Evolutionary conservation across 345 rosid species (phyloP), one percentile per base, ranked within the genome.

Genomic region (Iberis pinnata): DNA sequence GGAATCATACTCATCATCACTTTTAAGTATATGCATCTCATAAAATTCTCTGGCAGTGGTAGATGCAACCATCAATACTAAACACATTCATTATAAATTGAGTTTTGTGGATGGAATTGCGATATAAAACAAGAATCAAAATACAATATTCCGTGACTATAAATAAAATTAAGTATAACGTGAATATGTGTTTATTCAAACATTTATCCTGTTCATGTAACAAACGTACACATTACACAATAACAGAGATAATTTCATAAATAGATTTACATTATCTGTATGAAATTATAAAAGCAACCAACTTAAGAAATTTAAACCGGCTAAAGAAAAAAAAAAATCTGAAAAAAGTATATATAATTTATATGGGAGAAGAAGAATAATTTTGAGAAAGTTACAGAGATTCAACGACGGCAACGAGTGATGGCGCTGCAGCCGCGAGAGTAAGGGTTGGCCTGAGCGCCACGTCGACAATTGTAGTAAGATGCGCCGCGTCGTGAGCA

Each of bases 401-500:
- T 29, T 29, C 8, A 29, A 7, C 33, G 33, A 2, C 33, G 33
- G 33, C 33, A 13, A 18, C 84, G 80, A 41, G 95, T 72, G 53
- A 89, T 85, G 56, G 64, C 50, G 60, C 76, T 81, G 75, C 97
- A 89, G 9, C 84, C 92, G 19, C 89, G 92, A 24, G 68, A 18
- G 68, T 89, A 89, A 22, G 92, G 97, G 24, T 89, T 89, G 7
- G 89, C 95, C 53, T 65, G 77, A 11, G 64, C 85, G 0, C 95
- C 95, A 27, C 70, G 70, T 35, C 56, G 68, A 68, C 97, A 89
- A 58, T 85, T 85, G 61, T 83, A 89, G 70, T 89, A 89, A 53
- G 95, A 85, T 12, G 89, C 82, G 9, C 97, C 92, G 11, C 97
- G 84, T 27, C 83, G 58, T 2, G 95, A 88, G 70, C 97, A 89